Evolutionary conservation across 805 yeast species (phyloP), one percentile per base, ranked within the genome.

Genomic region (Candida vartiovaarae): DNA sequence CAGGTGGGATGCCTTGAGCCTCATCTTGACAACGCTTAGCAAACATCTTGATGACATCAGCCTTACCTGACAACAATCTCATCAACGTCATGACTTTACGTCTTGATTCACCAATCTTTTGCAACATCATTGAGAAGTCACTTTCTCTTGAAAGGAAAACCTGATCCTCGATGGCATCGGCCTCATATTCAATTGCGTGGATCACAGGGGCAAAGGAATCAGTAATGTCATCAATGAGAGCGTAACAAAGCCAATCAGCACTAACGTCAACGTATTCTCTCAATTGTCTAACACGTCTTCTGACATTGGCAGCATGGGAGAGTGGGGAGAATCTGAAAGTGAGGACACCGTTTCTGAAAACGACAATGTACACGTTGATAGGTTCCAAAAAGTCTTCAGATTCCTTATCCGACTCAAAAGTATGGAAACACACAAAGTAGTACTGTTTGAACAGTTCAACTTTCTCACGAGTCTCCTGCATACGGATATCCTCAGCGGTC

Each of bases 401-500:
- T 61, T 81, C 93, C 39, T 70, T 62, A 53, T 91, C 96, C 25
- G 84, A 81, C 60, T 89, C 97, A 65, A 93, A 93, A 4, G 98
- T 86, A 63, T 93, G 96, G 77, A 93, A 93, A 74, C 95, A 86
- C 35, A 93, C 95, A 69, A 93, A 89, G 65, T 93, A 91, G 65
- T 91, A 91, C 52, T 78, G 77, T 55, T 80, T 78, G 74, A 91
- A 91, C 49, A 91, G 70, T 66, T 91, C 99, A 29, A 91, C 97
- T 65, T 91, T 91, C 68, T 91, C 99, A 66, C 99, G 89, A 25
- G 96, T 79, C 67, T 91, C 99, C 67, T 90, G 95, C 78, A 88
- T 85, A 45, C 96, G 72, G 51, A 91, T 90, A 80, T 91, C 99
- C 67, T 91, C 99, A 2, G 96, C 89, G 0, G 99, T 91, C 71